Percentiles rank a stretch among this genome's conserved stretches.
Evolutionary conservation across 306 rosid species (phyloP).

Genomic region (Vicia faba): DNA sequence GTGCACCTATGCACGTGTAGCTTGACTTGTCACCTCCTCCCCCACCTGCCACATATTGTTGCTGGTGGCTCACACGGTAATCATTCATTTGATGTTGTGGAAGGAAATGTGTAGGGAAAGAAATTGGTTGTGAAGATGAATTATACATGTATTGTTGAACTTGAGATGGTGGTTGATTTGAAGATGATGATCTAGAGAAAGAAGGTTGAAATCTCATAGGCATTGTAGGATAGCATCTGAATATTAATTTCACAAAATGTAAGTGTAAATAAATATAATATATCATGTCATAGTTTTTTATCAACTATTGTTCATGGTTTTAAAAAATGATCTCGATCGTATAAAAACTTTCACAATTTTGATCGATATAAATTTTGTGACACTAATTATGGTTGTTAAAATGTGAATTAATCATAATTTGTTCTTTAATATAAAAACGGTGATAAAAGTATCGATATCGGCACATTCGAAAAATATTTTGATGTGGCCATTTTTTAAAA

Average conservation of each 20-base stretch:
- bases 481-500: no score
- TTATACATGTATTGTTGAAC: conserved; percentile 48
- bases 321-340: no score
- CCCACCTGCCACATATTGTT: not conserved
- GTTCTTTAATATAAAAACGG: no score
- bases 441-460: no score
- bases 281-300: no score
- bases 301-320: no score
- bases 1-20: conserved; percentile 86
- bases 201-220: conserved; percentile 70
- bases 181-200: conserved; percentile 60
- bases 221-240: conserved; percentile 71
- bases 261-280: no score
- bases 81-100: conserved; percentile 53
- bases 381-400: no score
- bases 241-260: not conserved
- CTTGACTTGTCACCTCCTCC: conserved; percentile 12
- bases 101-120: conserved; percentile 48
- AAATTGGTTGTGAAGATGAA: conserved; percentile 53
- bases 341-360: no score
- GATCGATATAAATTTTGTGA: no score
- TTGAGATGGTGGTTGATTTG: conserved; percentile 45
- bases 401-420: no score
- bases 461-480: no score
- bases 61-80: conserved; percentile 62